Base-by-base conservation (phyloP, 2,329 filamentous ascomycete species). In the Epichloe aotearoae region DNA sequence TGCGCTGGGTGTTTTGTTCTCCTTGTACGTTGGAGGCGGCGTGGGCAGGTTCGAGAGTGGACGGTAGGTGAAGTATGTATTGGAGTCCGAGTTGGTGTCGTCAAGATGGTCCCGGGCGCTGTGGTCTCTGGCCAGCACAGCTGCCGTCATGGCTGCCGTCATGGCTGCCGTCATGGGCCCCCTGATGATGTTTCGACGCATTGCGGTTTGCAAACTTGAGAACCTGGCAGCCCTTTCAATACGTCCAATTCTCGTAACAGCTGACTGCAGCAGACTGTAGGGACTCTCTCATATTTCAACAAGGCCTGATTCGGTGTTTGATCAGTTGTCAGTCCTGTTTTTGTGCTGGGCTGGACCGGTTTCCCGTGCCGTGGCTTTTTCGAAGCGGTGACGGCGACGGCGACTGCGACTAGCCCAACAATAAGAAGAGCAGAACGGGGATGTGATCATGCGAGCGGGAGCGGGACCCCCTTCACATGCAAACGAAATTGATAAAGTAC, bases 21-120 rank as follows among this genome's bases (percentile, higher is more conserved):
- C 64, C 49, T 59, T 64, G 50, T 73, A 74, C 43, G 77, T 82
- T 11, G 74, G 74, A 43, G 82, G 82, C 55, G 82, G 82, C 49
- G 82, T 85, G 20, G 82, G 82, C 20, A 85, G 73, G 63, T 81
- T 83, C 33, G 81, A 84, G 48, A 85, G 71, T 10, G 82, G 82
- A 46, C 79, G 75, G 65, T 84, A 85, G 56, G 80, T 82, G 59
- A 82, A 80, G 64, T 77, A 79, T 55, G 72, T 71, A 53, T 73
- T 70, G 51, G 75, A 41, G 37, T 11, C 26, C n/a, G 38, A 15
- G 45, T 20, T 11, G 20, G 15, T n/a, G 8, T 23, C 19, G 34
- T n/a, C 33, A 14, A 5, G 8, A 26, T 26, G 20, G 5, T 17
- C 1, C 4, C 17, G 5, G 33, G n/a, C 19, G 11, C 8, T 7